Percentiles rank a stretch among this genome's conserved stretches.
These are phyloP conservation scores for Sphagnum fallax DNA, from an alignment of 228 moss, liverwort and hornwort species.

Conservation along the genomic window DNA sequence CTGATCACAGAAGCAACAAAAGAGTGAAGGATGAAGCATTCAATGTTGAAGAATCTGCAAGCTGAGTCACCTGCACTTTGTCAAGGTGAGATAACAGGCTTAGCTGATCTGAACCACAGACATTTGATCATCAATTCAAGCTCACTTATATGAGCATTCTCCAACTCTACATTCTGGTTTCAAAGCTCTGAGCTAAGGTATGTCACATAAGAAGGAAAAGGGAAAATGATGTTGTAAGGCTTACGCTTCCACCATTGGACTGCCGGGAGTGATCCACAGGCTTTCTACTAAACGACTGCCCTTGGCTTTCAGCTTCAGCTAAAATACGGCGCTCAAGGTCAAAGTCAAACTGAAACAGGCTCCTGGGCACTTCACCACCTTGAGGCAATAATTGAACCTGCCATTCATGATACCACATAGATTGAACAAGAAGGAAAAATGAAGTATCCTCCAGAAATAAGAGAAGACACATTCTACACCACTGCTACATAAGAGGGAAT, in stretches of 20 bases:
- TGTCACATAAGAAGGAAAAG: background rate
- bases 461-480: background rate
- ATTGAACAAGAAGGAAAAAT: background rate
- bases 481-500: background rate
- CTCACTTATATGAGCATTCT: background rate
- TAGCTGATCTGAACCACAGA: no score
- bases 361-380: conserved; percentile 74
- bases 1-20: background rate
- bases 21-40: background rate
- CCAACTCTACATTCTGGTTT: background rate
- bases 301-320: conserved; percentile 70
- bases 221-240: background rate
- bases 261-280: conserved; percentile 17
- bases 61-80: no score
- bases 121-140: background rate
- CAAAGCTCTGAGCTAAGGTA: background rate
- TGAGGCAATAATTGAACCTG: conserved; percentile 65
- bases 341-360: conserved; percentile 85
- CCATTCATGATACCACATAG: conserved; percentile 7
- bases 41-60: background rate
- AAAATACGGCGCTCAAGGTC: conserved; percentile 90
- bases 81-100: no score
- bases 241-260: conserved; percentile 42
- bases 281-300: conserved; percentile 30
- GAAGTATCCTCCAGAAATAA: background rate